Base-by-base conservation (phyloP, 2,329 filamentous ascomycete species). In the Apiospora saccharicola region DNA sequence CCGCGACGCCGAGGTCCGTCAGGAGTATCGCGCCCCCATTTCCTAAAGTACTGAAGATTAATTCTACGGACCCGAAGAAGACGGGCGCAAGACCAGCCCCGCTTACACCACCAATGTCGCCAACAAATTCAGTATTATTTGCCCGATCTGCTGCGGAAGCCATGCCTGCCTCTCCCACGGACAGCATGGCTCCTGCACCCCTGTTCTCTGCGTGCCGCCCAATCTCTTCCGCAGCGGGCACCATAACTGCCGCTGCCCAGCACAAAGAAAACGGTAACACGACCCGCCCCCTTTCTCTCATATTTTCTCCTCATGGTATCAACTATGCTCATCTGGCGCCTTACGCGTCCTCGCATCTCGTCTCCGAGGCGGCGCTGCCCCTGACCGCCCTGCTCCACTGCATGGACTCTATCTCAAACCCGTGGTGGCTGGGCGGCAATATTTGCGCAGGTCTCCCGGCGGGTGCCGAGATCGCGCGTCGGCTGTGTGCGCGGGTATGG, bases 281-380 rank as follows among this genome's bases (percentile, higher is more conserved):
- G 70, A 79, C 77, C 78, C 78, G 81, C 75, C 86, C 89, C 2
- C 79, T 92, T 26, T 92, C 90, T 0, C 81, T 92, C 57, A 82
- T 93, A 68, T 93, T 90, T 80, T 90, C 90, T 0, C 91, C 91
- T 0, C 90, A 92, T 77, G 91, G 91, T 16, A 87, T 90, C 51
- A 83, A 86, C 0, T 89, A 88, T 75, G 78, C 84, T 6, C 82
- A 85, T 30, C 82, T 93, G 13, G 81, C 84, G 43, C 82, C 87
- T 8, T 93, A 91, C 77, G 85, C 86, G 7, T 85, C 86, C 1
- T 85, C 86, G 0, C 88, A 92, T 77, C 87, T 92, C 3, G 82
- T 89, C 1, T 79, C 83, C 1, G 85, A 89, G 76, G 84, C 87
- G 1, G 89, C 90, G 0, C 83, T 92, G 3, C 91, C 90, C 0